Conservation (phyloP, 1,139 yeast genomes). For the Hansenula sp. region DNA sequence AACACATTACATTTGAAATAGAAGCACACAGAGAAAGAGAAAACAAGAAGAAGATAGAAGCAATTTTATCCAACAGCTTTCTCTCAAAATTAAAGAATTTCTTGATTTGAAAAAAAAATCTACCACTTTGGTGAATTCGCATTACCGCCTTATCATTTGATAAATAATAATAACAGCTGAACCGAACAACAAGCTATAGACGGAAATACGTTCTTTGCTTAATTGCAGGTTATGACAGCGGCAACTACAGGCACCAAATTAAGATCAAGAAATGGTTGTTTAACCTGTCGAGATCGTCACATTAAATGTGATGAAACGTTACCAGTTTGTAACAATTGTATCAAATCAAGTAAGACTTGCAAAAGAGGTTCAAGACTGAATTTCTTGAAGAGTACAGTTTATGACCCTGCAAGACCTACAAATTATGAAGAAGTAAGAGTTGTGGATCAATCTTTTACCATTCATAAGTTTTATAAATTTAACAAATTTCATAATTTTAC, state of each 20-base stretch:
- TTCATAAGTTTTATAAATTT: constrained; percentile 14
- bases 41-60: too few relatives aligned
- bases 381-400: constrained; percentile 12
- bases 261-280: constrained; percentile 40
- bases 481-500: constrained; percentile 18
- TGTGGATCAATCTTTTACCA: constrained; percentile 19
- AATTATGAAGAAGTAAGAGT: constrained; percentile 8
- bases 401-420: not conserved
- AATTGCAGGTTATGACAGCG: not conserved
- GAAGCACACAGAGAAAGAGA: too few relatives aligned
- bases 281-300: constrained; percentile 43
- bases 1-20: too few relatives aligned
- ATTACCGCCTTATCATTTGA: too few relatives aligned
- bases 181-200: too few relatives aligned
- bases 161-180: too few relatives aligned
- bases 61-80: too few relatives aligned
- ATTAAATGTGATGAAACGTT: constrained; percentile 42
- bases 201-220: too few relatives aligned
- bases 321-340: constrained; percentile 39
- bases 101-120: too few relatives aligned
- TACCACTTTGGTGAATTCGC: not conserved
- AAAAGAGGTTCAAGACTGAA: constrained; percentile 15
- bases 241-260: not conserved
- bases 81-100: too few relatives aligned
- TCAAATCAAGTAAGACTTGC: constrained; percentile 33